These are phyloP conservation scores for Populus pruinosa DNA, from an alignment of 345 rosid species.

Conservation along the genomic window DNA sequence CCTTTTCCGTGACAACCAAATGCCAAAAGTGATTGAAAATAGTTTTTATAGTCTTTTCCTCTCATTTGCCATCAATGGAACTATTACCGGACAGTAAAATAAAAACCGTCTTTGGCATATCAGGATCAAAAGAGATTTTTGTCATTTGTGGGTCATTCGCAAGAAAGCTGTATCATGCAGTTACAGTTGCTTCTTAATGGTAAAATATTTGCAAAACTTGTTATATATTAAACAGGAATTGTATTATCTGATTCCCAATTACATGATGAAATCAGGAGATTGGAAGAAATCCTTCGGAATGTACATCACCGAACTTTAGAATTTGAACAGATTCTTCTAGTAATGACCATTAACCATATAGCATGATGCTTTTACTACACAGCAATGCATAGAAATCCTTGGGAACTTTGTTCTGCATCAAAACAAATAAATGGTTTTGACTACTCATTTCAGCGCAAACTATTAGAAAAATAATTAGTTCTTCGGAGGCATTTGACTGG, in stretches of 20 bases:
- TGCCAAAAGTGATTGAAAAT: background rate
- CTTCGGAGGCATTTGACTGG: background rate
- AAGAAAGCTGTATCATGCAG: background rate
- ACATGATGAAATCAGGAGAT: background rate
- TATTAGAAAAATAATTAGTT: background rate
- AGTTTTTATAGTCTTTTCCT: background rate
- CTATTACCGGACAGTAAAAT: background rate
- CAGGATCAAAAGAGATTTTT: background rate
- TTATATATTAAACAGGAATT: background rate
- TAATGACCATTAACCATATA: background rate
- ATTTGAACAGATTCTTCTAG: background rate
- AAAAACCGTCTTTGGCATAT: background rate
- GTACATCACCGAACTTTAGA: background rate
- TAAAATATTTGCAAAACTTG: background rate
- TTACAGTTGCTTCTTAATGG: background rate
- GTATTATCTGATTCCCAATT: background rate
- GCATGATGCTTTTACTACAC: background rate
- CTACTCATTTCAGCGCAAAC: background rate
- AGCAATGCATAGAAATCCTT: background rate
- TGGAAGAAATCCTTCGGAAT: background rate
- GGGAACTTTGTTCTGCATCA: background rate
- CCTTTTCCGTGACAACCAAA: background rate
- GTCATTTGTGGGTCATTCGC: background rate
- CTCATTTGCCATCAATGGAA: background rate
- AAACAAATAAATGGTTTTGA: background rate